Base-by-base conservation (phyloP, 306 rosid species). In the Ammopiptanthus mongolicus region DNA sequence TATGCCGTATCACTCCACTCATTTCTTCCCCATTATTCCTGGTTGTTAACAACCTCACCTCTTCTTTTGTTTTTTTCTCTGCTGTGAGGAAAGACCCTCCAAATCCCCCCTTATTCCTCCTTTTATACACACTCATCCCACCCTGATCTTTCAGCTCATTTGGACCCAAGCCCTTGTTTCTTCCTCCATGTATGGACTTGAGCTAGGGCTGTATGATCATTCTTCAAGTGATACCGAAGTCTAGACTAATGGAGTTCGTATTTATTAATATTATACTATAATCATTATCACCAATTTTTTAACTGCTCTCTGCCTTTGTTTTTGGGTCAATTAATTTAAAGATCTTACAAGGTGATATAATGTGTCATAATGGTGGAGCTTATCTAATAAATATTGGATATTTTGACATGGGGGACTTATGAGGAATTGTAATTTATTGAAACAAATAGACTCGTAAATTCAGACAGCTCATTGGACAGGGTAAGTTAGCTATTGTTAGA, bases 181-280 rank as follows among this genome's bases (percentile, higher is more conserved):
- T 59, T 59, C 55, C 36, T 69, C 56, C 37, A 69, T 15, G 56
- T n/a, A 36, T 47, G 52, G 71, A 58, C 59, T 70, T 70, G 58
- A 72, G 65, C 9, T 41, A 71, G 56, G 19, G 4, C 18, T 58
- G 42, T 15, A 15, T 41, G 7, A 11, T 33, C 9, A 34, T 64
- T 52, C 13, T 37, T 65, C 23, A 15, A 17, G 48, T 46, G 37
- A 47, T 13, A 14, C 50, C 5, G 13, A 39, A 18, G 9, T 48
- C 25, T 46, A 64, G 69, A 71, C 28, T 39, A 52, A 14, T 8
- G 12, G 23, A 41, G 12, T 42, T 78, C 65, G 8, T 67, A 21
- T 56, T 12, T 75, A 14, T 46, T 58, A 68, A 25, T 67, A 58
- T 18, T 69, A 68, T 22, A 17, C 25, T 75, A 22, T 15, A 21